These are phyloP conservation scores for Cercospora sojina DNA, from an alignment of 2,329 filamentous ascomycete species.

Conservation along the genomic window DNA sequence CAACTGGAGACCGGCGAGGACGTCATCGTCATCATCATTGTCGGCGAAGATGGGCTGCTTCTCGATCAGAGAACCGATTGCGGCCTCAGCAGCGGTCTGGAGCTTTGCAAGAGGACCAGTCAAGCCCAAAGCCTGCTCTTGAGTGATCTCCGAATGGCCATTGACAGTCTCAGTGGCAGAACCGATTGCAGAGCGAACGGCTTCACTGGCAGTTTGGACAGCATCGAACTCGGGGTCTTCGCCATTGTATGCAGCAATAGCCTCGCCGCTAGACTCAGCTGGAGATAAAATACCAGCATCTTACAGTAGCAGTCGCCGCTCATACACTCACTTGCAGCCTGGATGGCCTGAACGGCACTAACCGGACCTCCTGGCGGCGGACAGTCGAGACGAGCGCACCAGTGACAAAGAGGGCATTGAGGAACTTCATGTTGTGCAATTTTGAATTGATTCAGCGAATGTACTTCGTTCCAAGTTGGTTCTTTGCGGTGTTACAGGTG, in stretches of 20 bases:
- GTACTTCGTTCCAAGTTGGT: background rate
- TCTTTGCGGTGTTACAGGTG: background rate
- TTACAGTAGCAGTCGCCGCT: background rate
- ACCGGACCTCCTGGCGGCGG: background rate
- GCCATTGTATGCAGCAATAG: background rate
- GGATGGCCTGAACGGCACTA: background rate
- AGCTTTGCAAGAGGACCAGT: background rate
- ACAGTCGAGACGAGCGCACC: background rate
- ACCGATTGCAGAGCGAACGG: background rate
- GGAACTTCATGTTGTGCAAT: background rate
- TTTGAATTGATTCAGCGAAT: background rate
- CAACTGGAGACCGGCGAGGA: background rate
- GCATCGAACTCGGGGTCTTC: background rate
- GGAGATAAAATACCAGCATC: background rate
- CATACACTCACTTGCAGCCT: background rate
- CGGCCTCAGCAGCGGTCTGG: background rate
- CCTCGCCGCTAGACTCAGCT: background rate
- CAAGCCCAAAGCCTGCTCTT: background rate
- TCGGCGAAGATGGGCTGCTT: background rate
- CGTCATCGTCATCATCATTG: background rate
- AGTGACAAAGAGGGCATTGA: background rate
- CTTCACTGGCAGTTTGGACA: background rate
- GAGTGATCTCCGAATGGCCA: background rate
- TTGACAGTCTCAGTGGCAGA: background rate
- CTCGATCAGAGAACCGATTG: background rate